Evolutionary conservation across 1,284 basidiomycete species (phyloP), one percentile per base, ranked within the genome.

Genomic region (Trichosporon ovoides): DNA sequence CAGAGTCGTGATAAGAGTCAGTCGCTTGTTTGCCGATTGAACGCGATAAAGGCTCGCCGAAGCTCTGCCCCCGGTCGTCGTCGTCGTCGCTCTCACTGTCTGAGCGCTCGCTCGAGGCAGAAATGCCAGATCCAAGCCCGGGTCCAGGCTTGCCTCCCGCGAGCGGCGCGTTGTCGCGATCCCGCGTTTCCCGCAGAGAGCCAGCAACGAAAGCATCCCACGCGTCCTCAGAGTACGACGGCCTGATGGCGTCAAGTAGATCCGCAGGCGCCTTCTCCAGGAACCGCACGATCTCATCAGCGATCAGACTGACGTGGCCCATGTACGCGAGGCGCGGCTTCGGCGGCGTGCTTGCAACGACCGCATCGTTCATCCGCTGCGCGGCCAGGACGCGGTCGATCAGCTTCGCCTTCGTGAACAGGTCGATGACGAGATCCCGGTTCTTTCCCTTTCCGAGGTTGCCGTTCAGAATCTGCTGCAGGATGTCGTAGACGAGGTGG

Each of bases 381-480:
- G 89, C 91, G 34, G 91, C 86, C 12, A 96, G 83, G 55, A 97
- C 88, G 34, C 87, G 83, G 59, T 88, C 82, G 77, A 94, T 85
- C 38, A 97, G 78, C 53, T 78, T 81, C 10, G 85, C 90, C 63
- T 92, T 88, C 16, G 84, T 81, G 74, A 97, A 94, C 35, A 95
- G 80, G 3, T 88, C 82, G 12, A 92, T 79, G 11, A 86, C 86
- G 20, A 96, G 81, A 64, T 92, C 86, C 49, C 88, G 84, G 70
- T 93, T 95, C 57, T 84, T 81, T 1, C 88, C 87, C 24, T 80
- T 81, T 24, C 90, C 86, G 38, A 91, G 81, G 35, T 85, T 83
- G 14, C 93, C 93, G 13, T 90, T 95, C 63, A 99, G 83, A 50
- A 97, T 88, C 74, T 98, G 96, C 73, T 98, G 95, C 2, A 98